phyloP scores from a whole-genome alignment of 129 eudicot genomes.

The Arctium lappa region DNA sequence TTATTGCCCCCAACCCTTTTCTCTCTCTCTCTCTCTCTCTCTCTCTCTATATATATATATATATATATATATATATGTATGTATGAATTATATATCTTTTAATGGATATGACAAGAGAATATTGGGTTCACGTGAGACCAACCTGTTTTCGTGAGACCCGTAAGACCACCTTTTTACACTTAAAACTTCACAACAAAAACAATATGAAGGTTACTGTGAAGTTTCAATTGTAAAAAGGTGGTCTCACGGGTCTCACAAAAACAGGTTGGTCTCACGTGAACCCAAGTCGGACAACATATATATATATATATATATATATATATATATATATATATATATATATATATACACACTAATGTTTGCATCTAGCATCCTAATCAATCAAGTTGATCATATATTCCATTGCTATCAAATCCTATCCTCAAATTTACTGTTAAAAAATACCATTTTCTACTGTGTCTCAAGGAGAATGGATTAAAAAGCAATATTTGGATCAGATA shows the following conservation, averaged over 20 bases:
- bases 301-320: background rate
- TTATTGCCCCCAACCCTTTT: background rate
- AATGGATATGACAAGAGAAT: conserved; percentile 5
- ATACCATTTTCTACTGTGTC: background rate
- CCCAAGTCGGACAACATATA: too few relatives aligned
- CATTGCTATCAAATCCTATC: conserved; percentile 15
- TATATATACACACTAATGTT: background rate
- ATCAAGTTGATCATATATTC: conserved; percentile 20
- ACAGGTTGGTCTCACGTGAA: too few relatives aligned
- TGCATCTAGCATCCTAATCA: conserved; percentile 26
- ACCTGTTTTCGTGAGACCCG: too few relatives aligned
- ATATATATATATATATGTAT: background rate
- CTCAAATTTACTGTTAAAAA: conserved; percentile 2
- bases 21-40: background rate
- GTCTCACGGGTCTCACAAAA: too few relatives aligned
- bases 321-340: background rate
- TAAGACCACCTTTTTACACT: too few relatives aligned
- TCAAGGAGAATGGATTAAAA: background rate
- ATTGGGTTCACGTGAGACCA: too few relatives aligned
- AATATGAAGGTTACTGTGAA: too few relatives aligned
- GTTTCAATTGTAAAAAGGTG: too few relatives aligned
- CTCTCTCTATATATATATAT: background rate
- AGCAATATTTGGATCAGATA: conserved; percentile 17
- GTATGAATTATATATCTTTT: background rate
- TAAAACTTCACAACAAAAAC: too few relatives aligned